phyloP scores from a whole-genome alignment of 495 filamentous ascomycete species.

The Poronia punctata region DNA sequence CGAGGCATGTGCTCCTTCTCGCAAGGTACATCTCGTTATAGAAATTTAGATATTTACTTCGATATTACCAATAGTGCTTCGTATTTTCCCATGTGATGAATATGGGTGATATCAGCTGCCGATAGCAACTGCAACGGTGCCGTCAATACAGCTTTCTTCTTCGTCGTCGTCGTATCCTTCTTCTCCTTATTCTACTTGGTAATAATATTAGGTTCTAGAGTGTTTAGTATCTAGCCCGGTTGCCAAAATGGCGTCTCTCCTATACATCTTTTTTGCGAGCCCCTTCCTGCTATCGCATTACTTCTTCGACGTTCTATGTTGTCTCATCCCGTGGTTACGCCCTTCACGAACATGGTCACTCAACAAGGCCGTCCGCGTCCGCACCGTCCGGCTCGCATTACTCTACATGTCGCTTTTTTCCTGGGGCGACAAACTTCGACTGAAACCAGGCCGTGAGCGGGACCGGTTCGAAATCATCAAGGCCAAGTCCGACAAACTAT shows the following conservation, averaged over 20 bases:
- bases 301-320: constrained; percentile 6
- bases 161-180: no score
- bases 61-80: no score
- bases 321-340: constrained; percentile 6
- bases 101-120: no score
- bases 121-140: no score
- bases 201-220: no score
- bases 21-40: constrained; percentile 1
- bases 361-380: constrained; percentile 4
- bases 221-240: background rate
- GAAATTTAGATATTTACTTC: no score
- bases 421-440: background rate
- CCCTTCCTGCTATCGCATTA: constrained; percentile 13
- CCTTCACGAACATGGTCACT: constrained; percentile 6
- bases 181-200: no score
- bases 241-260: background rate
- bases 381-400: background rate
- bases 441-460: constrained; percentile 5
- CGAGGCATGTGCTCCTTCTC: background rate
- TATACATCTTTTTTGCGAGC: constrained; percentile 2
- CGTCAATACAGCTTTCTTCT: no score
- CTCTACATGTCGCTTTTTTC: background rate
- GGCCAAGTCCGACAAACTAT: background rate
- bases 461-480: constrained; percentile 1
- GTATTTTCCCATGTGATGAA: no score